Evolutionary conservation across 2,329 filamentous ascomycete genomes (phyloP).

Genomic region (Sclerotinia trifoliorum): DNA sequence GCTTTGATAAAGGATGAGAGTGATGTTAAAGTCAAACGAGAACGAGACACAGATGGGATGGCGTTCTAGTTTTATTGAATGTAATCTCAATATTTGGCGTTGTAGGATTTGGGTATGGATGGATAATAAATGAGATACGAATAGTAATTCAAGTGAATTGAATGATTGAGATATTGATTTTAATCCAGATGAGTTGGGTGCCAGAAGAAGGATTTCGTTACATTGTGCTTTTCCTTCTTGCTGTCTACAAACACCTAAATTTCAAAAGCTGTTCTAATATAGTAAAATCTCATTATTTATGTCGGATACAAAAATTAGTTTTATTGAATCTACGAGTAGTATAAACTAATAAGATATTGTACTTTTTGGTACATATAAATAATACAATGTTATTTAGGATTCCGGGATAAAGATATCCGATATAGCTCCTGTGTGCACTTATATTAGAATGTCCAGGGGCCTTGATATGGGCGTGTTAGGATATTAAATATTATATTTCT

Average conservation of each 20-base stretch:
- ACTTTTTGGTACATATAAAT: too few species aligned
- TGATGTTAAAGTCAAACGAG: conserved; percentile 51
- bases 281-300: too few species aligned
- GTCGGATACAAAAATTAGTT: too few species aligned
- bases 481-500: too few species aligned
- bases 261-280: background rate
- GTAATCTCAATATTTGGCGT: background rate
- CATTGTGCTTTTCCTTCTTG: background rate
- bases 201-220: background rate
- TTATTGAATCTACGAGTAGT: too few species aligned
- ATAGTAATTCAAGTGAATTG: background rate
- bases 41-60: conserved; percentile 55
- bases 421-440: too few species aligned
- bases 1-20: conserved; percentile 74
- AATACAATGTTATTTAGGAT: too few species aligned
- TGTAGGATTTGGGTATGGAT: background rate
- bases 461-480: background rate
- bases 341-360: too few species aligned
- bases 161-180: conserved; percentile 3
- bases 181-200: background rate
- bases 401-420: too few species aligned
- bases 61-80: conserved; percentile 52
- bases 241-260: background rate
- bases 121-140: conserved; percentile 2
- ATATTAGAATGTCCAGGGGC: background rate